Evolutionary conservation across 805 yeast genomes (phyloP), one percentile per base, ranked within the genome.

Genomic region (Lachancea mirantina): DNA sequence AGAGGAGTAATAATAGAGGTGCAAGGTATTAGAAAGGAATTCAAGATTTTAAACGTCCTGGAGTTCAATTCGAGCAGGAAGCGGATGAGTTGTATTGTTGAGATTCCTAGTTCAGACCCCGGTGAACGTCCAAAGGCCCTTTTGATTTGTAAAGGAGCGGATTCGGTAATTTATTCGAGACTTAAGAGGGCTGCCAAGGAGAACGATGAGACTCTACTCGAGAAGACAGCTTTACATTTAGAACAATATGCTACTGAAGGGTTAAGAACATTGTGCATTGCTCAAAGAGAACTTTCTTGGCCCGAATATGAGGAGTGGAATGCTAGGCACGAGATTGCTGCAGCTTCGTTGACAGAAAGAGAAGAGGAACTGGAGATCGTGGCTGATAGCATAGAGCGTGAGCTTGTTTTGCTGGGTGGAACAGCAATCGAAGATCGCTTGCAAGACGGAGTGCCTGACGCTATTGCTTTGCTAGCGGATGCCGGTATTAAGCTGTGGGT

Each of bases 401-500:
- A 78, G 24, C 62, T 83, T 45, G 65, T 64, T 10, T 60, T 83
- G 33, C 57, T 82, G 15, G 94, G 94, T 47, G 92, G 92, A 42
- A 83, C 94, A 24, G 92, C 92, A 19, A 83, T 83, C 55, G 94
- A 83, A 55, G 94, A 83, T 63, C 67, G 87, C 52, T 61, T 83
- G 40, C 94, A 83, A 57, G 85, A 79, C 46, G 92, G 92, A 61
- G 94, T 83, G 34, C 89, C 92, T 2, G 92, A 81, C 46, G 72
- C 89, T 10, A 83, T 83, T 49, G 72, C 77, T 6, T 52, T 76
- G 5, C 62, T 83, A 35, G 81, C 73, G 10, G 65, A 74, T 42
- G 92, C 92, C 6, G 92, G 94, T 53, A 78, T 83, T 35, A 83
- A 83, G 55, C 61, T 83, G 33, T 83, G 94, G 94, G 92, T 83